These are phyloP conservation scores for Stagonosporopsis chrysanthemi DNA, from an alignment of 2,329 filamentous ascomycete species.

Conservation along the genomic window DNA sequence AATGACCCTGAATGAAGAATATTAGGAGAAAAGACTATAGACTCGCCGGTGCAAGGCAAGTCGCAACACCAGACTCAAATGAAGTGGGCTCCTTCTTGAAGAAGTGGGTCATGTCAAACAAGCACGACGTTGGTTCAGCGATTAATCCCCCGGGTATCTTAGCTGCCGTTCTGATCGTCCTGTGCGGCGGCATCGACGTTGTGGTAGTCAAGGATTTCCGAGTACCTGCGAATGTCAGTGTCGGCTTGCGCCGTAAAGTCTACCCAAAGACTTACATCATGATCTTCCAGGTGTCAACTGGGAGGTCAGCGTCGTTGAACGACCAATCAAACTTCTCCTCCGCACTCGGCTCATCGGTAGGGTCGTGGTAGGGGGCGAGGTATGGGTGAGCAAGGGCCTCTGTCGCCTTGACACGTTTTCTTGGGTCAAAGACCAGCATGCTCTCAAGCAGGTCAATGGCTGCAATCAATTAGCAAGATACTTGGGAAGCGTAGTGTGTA, in stretches of 20 bases:
- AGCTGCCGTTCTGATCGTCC: conserved; percentile 46
- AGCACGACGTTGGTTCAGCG: conserved; percentile 21
- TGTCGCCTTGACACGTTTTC: conserved; percentile 87
- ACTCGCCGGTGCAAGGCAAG: conserved; percentile 26
- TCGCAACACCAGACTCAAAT: conserved; percentile 19
- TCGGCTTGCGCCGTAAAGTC: background rate
- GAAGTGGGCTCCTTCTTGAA: conserved; percentile 23
- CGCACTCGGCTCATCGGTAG: conserved; percentile 91
- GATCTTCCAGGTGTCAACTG: conserved; percentile 99
- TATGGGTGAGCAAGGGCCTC: conserved; percentile 91
- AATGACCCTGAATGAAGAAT: conserved; percentile 24
- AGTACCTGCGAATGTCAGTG: conserved; percentile 73
- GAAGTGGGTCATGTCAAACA: conserved; percentile 23
- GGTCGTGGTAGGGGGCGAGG: conserved; percentile 95
- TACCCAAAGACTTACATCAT: conserved; percentile 81
- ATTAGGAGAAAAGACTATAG: conserved; percentile 28
- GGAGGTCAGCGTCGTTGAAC: conserved; percentile 96
- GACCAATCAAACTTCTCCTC: conserved; percentile 99
- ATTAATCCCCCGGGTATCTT: conserved; percentile 18
- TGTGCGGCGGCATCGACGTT: conserved; percentile 77
- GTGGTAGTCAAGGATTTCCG: conserved; percentile 97
- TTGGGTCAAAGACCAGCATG: conserved; percentile 99
- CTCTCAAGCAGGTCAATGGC: conserved; percentile 92
- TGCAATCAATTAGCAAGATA: conserved; percentile 43
- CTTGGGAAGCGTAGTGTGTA: background rate